Evolutionary conservation across 2,329 filamentous ascomycete species (phyloP).

Genomic region (Colletotrichum scovillei): DNA sequence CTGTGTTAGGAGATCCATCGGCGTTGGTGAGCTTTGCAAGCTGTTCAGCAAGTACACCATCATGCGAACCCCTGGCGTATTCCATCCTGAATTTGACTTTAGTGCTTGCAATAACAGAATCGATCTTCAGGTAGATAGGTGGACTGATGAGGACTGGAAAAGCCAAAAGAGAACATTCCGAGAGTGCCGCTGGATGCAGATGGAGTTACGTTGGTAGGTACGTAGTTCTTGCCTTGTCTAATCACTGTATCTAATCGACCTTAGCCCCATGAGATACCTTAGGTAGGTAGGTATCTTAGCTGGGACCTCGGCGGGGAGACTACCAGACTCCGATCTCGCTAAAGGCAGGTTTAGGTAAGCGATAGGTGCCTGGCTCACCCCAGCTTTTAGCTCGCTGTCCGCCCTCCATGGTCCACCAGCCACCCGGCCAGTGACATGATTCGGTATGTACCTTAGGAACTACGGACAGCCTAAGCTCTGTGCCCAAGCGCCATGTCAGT

Average conservation of each 20-base stretch:
- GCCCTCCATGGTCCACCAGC: neutral
- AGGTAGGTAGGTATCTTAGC: too few relatives aligned
- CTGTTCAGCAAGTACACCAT: neutral
- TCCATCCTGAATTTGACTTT: neutral
- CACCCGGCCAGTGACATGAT: neutral
- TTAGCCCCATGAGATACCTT: too few relatives aligned
- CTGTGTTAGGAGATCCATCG: neutral
- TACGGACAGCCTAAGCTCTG: neutral
- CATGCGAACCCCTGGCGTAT: neutral
- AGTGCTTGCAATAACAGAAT: too few relatives aligned
- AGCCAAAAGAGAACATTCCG: too few relatives aligned
- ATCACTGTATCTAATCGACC: neutral
- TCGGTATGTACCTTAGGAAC: too few relatives aligned
- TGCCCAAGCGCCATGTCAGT: constrained; percentile 6
- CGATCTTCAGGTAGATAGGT: too few relatives aligned
- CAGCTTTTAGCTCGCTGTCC: neutral
- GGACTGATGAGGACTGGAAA: too few relatives aligned
- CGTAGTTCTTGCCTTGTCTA: neutral
- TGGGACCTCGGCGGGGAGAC: neutral
- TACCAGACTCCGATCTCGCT: constrained; percentile 22
- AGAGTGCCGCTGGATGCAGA: too few relatives aligned
- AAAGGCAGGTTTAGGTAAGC: neutral
- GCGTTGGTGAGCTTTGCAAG: neutral
- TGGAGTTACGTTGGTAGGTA: too few relatives aligned
- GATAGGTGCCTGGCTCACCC: neutral